A percentile compares a stretch with the other conserved stretches of the same genome.
These are phyloP conservation scores for Boletus subcaerulescens DNA, from an alignment of 768 basidiomycete genomes.

Conservation along the genomic window DNA sequence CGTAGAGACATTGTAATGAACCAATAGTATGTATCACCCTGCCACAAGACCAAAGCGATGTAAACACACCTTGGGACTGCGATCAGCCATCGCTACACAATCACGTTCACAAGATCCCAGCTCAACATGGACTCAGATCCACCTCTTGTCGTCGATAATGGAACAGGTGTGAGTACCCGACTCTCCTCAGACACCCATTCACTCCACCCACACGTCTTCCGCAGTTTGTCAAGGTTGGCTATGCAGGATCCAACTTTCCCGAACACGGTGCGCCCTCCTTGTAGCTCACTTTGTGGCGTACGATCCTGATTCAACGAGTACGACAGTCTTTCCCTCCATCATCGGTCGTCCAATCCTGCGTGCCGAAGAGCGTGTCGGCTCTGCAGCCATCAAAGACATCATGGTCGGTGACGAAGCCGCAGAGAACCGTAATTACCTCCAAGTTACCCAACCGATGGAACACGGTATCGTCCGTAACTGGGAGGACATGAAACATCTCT, in stretches of 20 bases:
- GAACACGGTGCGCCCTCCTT: conserved; percentile 64
- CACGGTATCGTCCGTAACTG: conserved; percentile 99
- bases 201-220: neutral
- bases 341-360: conserved; percentile 96
- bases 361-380: conserved; percentile 91
- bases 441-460: conserved; percentile 98
- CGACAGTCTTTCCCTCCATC: conserved; percentile 89
- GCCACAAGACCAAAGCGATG: conserved; percentile 13
- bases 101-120: neutral
- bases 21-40: neutral
- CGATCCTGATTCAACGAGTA: neutral
- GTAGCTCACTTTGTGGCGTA: neutral
- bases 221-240: conserved; percentile 89
- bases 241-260: conserved; percentile 92
- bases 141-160: conserved; percentile 83
- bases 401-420: conserved; percentile 99
- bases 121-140: conserved; percentile 30
- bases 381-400: conserved; percentile 88
- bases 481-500: conserved; percentile 98
- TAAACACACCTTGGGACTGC: conserved; percentile 14
- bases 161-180: conserved; percentile 69
- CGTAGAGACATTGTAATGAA: neutral
- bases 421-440: conserved; percentile 89
- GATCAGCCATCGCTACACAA: neutral
- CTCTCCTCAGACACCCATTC: conserved; percentile 6